Evolutionary conservation across 805 yeast genomes (phyloP).

Genomic region (Ogataea paraovalis): DNA sequence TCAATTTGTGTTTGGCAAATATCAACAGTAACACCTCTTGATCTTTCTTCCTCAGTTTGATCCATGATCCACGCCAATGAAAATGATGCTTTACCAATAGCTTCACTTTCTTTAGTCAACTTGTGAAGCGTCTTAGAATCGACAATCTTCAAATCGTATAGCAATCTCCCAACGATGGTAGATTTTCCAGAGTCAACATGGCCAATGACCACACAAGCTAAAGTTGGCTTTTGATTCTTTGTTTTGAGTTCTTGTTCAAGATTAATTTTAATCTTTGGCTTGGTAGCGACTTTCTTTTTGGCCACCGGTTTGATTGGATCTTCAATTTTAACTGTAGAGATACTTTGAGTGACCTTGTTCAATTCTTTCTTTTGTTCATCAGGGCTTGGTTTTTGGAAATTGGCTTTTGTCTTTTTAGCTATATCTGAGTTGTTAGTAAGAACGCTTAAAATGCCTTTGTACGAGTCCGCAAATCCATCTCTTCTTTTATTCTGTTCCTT

Average conservation of each 20-base stretch:
- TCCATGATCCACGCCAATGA: slow-evolving; percentile 86
- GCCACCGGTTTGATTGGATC: slow-evolving; percentile 4
- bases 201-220: slow-evolving; percentile 78
- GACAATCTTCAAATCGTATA: slow-evolving; percentile 64
- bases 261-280: slow-evolving; percentile 43
- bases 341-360: slow-evolving; percentile 24
- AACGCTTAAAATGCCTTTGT: slow-evolving; percentile 8
- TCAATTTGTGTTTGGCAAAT: slow-evolving; percentile 66
- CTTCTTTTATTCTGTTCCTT: slow-evolving; percentile 5
- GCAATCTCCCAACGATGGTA: slow-evolving; percentile 69
- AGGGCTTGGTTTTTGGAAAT: slow-evolving; percentile 72
- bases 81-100: slow-evolving; percentile 71
- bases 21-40: slow-evolving; percentile 76
- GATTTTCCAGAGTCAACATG: slow-evolving; percentile 87
- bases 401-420: slow-evolving; percentile 42
- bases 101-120: slow-evolving; percentile 59
- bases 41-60: slow-evolving; percentile 71
- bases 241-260: slow-evolving; percentile 35
- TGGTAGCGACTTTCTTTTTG: slow-evolving; percentile 22
- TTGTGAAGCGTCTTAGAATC: slow-evolving; percentile 62
- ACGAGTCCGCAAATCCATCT: slow-evolving; percentile 3
- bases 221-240: slow-evolving; percentile 44
- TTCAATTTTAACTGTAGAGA: slow-evolving; percentile 21
- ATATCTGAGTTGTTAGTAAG: slow-evolving; percentile 39
- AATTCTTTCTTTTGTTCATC: slow-evolving; percentile 49